Evolutionary conservation across 2,329 filamentous ascomycete genomes (phyloP).

Genomic region (Chalaropsis thielavioides): DNA sequence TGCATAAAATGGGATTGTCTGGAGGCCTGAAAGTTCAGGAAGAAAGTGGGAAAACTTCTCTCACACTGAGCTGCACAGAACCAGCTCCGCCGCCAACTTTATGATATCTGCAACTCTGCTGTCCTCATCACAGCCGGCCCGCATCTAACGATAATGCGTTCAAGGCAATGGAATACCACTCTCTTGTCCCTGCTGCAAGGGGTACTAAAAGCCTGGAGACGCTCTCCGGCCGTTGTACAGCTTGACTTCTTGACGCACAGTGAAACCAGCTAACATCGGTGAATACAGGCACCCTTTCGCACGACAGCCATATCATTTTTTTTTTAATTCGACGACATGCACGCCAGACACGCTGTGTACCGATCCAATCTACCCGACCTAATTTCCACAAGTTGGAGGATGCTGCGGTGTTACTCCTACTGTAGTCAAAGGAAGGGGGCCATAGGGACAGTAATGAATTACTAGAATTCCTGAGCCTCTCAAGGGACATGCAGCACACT

Average conservation of each 20-base stretch:
- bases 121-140: neutral
- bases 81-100: neutral
- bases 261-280: neutral
- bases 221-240: neutral
- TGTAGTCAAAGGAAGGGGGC: neutral
- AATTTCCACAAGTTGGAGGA: slow-evolving; percentile 2
- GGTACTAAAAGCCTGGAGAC: neutral
- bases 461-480: neutral
- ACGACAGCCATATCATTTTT: neutral
- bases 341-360: neutral
- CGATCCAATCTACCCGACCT: slow-evolving; percentile 1
- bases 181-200: neutral
- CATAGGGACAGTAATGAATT: neutral
- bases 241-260: neutral
- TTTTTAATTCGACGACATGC: neutral
- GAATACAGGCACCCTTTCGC: neutral
- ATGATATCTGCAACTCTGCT: neutral
- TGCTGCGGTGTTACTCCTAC: neutral
- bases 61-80: neutral
- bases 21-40: neutral
- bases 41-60: neutral
- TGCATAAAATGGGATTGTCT: neutral
- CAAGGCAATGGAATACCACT: neutral
- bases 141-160: neutral
- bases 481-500: neutral